A percentile compares a stretch with the other conserved stretches of the same genome.
These are phyloP conservation scores for Sclerotinia sclerotiorum DNA, from an alignment of 2,329 filamentous ascomycete species.

Conservation along the genomic window DNA sequence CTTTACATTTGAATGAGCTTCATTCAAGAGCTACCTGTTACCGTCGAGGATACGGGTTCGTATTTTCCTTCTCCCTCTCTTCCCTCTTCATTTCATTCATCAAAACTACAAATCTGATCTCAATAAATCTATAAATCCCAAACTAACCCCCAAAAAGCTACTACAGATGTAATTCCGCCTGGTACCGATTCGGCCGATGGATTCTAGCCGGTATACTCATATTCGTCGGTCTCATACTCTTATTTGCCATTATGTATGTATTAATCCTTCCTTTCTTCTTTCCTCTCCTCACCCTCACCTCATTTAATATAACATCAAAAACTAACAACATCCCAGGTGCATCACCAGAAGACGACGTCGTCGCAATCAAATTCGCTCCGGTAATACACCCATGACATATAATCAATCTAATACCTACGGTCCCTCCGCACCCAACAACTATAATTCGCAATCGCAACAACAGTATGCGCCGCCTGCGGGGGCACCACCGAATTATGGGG, in stretches of 20 bases:
- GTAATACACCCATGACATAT: conserved; percentile 22
- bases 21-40: conserved; percentile 15
- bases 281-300: too few species aligned
- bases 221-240: conserved; percentile 26
- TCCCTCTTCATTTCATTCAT: background rate
- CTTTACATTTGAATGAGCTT: conserved; percentile 10
- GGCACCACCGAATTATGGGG: conserved; percentile 22
- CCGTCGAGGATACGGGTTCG: conserved; percentile 7
- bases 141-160: background rate
- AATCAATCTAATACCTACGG: conserved; percentile 4
- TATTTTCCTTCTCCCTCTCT: background rate
- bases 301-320: background rate
- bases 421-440: too few species aligned
- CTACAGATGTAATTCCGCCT: conserved; percentile 24
- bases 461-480: conserved; percentile 25
- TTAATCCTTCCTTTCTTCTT: background rate
- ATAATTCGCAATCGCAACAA: background rate
- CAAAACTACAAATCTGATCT: too few species aligned
- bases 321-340: conserved; percentile 19
- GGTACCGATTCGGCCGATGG: conserved; percentile 32
- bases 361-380: conserved; percentile 15
- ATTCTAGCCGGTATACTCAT: conserved; percentile 31
- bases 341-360: conserved; percentile 19
- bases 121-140: too few species aligned
- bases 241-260: conserved; percentile 30